phyloP scores from a whole-genome alignment of 306 rosid genomes.

The Quercus berberidifolia region DNA sequence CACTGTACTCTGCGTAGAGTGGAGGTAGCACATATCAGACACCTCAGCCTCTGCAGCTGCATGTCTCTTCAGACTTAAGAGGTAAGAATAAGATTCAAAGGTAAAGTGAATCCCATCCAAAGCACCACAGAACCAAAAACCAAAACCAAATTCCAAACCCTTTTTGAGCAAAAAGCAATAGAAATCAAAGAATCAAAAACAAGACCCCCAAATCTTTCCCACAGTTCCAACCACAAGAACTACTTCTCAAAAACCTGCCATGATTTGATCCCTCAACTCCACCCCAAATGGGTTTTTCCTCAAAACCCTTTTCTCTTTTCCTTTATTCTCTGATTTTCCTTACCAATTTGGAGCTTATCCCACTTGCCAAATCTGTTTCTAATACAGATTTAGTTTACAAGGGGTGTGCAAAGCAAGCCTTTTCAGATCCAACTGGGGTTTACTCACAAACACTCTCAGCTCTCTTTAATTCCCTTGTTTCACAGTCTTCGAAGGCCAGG shows the following conservation, averaged over 20 bases:
- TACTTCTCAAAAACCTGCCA: constrained; percentile 33
- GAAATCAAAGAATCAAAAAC: constrained; percentile 8
- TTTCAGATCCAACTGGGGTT: constrained; percentile 78
- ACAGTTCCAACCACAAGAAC: constrained; percentile 26
- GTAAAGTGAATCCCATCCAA: constrained; percentile 19
- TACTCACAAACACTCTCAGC: constrained; percentile 84
- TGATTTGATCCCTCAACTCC: constrained; percentile 44
- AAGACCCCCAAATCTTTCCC: constrained; percentile 10
- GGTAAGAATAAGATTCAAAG: constrained; percentile 6
- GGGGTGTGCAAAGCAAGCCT: constrained; percentile 81
- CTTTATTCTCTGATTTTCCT: constrained; percentile 30
- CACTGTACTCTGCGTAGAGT: not conserved
- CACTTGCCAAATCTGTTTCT: constrained; percentile 49
- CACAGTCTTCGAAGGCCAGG: constrained; percentile 68
- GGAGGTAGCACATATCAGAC: not conserved
- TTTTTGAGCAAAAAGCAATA: constrained; percentile 20
- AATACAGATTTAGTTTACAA: constrained; percentile 76
- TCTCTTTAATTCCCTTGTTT: constrained; percentile 63
- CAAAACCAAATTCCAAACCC: constrained; percentile 16
- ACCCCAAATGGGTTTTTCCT: constrained; percentile 56
- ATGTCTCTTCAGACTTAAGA: constrained; percentile 31
- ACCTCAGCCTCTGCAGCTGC: not conserved
- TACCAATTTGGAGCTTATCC: constrained; percentile 27
- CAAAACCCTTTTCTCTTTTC: constrained; percentile 30
- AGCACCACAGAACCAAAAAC: constrained; percentile 24